Evolutionary conservation across 106 monocot species (phyloP).

Genomic region (Xerophyta viscosa): DNA sequence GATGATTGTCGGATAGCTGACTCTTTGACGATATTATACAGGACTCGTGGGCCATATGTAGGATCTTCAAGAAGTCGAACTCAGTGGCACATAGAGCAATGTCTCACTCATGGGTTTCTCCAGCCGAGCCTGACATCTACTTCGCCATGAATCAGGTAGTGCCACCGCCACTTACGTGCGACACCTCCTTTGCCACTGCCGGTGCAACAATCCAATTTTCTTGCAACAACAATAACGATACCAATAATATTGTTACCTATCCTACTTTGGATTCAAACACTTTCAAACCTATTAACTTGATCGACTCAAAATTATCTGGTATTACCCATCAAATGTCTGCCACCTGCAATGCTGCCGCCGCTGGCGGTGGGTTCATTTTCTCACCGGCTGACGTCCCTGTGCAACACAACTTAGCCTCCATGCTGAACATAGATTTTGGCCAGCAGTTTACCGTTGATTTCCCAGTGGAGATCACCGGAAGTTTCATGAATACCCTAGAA

Average conservation of each 20-base stretch:
- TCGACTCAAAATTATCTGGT: conserved; percentile 11
- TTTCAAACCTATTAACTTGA: conserved; percentile 15
- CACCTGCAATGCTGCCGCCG: conserved; percentile 12
- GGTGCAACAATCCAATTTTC: neutral
- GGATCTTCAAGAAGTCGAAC: conserved; percentile 92
- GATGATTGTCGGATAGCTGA: too few relatives aligned
- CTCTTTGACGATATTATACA: conserved; percentile 12
- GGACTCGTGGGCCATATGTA: conserved; percentile 97
- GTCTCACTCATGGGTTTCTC: conserved; percentile 66
- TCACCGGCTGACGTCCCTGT: conserved; percentile 18
- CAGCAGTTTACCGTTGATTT: conserved; percentile 24
- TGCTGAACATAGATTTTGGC: conserved; percentile 34
- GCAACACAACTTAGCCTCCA: too few relatives aligned
- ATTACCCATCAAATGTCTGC: conserved; percentile 6
- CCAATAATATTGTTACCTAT: too few relatives aligned
- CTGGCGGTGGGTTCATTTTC: conserved; percentile 24
- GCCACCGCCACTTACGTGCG: too few relatives aligned
- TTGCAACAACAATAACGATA: conserved; percentile 9
- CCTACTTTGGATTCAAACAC: conserved; percentile 12
- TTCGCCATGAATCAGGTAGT: conserved; percentile 7
- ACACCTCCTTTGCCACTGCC: neutral
- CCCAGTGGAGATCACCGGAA: conserved; percentile 18
- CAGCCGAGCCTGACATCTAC: conserved; percentile 22
- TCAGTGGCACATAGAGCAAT: conserved; percentile 77
- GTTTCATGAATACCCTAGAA: conserved; percentile 5